Percentiles rank a stretch among this genome's conserved stretches.
Conservation (phyloP, 768 basidiomycete genomes). For the Russula brevipes region DNA sequence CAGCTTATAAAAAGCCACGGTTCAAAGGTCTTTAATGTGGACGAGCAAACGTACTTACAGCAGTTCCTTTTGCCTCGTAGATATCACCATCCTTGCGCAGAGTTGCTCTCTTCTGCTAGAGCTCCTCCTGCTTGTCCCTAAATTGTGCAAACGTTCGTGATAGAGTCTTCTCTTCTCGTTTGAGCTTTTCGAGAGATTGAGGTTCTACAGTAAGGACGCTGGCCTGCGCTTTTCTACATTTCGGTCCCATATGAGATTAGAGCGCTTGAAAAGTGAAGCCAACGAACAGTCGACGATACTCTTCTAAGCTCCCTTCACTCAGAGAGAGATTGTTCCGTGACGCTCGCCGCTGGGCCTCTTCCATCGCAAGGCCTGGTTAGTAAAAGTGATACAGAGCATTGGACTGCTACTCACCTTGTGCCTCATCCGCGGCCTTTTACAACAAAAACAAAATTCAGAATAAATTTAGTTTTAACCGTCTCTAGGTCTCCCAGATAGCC, state of each 20-base stretch:
- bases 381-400: neutral
- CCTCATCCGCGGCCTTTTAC: conserved; percentile 63
- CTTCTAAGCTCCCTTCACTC: conserved; percentile 76
- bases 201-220: conserved; percentile 77
- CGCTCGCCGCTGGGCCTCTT: conserved; percentile 70
- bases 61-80: conserved; percentile 49
- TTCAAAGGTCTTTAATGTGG: neutral
- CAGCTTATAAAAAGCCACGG: conserved; percentile 36
- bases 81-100: conserved; percentile 49
- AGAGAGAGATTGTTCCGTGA: conserved; percentile 73
- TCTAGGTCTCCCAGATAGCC: conserved; percentile 60
- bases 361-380: conserved; percentile 16
- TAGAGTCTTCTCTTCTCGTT: conserved; percentile 76
- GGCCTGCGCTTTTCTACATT: conserved; percentile 67
- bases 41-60: conserved; percentile 40
- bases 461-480: conserved; percentile 36
- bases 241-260: conserved; percentile 3
- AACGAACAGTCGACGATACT: conserved; percentile 73
- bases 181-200: conserved; percentile 73
- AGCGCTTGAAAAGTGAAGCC: conserved; percentile 6
- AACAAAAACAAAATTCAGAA: no score
- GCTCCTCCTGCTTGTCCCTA: conserved; percentile 62
- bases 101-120: conserved; percentile 52
- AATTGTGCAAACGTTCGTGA: conserved; percentile 58
- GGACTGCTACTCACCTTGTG: conserved; percentile 54